Base-by-base conservation (phyloP, 2,329 filamentous ascomycete species). In the Alternaria brassicae region DNA sequence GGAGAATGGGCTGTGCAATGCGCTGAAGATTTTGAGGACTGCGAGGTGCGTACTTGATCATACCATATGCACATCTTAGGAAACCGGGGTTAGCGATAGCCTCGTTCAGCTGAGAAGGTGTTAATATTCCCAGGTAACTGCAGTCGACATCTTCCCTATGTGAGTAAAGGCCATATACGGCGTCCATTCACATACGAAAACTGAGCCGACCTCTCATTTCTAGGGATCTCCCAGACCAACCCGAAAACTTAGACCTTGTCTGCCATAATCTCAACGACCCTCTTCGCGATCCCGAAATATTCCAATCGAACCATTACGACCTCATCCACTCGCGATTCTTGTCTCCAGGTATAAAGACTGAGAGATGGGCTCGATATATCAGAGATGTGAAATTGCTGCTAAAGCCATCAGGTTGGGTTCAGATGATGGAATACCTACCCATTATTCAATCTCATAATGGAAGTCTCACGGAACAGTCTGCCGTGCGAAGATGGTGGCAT, bases 381-480 rank as follows among this genome's bases (percentile, higher is more conserved):
- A 82, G 83, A 67, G 93, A 97, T 68, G 90, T 96, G 60, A 85
- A 87, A 65, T 84, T 86, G 21, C 84, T 92, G 9, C 80, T 93
- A 62, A 89, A 87, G 50, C 89, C 88, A 6, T 90, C 89, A 2
- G 93, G 93, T 1, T 97, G 92, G 92, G 85, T 91, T 59, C 92
- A 97, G 72, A 89, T 96, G 84, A 86, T 91, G n/a, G 93, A 97
- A 73, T 86, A 93, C 69, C 92, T 96, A 72, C 89, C 89, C 76
- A 92, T 92, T 65, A 88, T 91, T 25, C 93, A 96, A 75, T 96
- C 92, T 0, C 88, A 94, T 67, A 96, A 91, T 69, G 92, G 92
- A 5, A 88, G 86, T n/a, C 80, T 95, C 68, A 88, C 86, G 10
- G 84, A 88, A 13, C 51, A 73, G 6, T 73, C 75, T 47, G 73